Percentiles rank a stretch among this genome's conserved stretches.
phyloP scores from a whole-genome alignment of 176 grass and related monocot species.

The Juncus effusus region DNA sequence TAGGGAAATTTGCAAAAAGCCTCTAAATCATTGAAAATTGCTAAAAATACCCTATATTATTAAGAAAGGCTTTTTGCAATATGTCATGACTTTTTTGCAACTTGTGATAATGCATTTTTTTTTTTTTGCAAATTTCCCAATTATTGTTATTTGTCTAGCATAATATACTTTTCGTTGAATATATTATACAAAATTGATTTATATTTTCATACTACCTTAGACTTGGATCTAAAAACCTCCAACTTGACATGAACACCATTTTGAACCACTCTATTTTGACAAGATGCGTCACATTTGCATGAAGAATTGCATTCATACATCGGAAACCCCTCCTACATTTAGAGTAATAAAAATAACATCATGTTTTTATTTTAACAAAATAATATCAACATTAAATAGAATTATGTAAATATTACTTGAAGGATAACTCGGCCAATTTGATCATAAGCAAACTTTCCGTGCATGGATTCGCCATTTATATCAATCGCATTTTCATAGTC shows the following conservation, averaged over 20 bases:
- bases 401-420: slow-evolving; percentile 47
- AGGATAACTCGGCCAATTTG: slow-evolving; percentile 58
- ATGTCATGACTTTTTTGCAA: not conserved
- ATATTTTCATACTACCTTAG: slow-evolving; percentile 57
- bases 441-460: slow-evolving; percentile 76
- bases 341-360: slow-evolving; percentile 2
- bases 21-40: no score
- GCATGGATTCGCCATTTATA: slow-evolving; percentile 51
- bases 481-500: slow-evolving; percentile 53
- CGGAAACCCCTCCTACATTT: slow-evolving; percentile 69
- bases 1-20: no score
- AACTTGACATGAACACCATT: slow-evolving; percentile 74
- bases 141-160: slow-evolving; percentile 3
- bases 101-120: not conserved
- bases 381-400: not conserved
- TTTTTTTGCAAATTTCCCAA: no score
- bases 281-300: slow-evolving; percentile 62
- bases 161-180: not conserved
- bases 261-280: slow-evolving; percentile 93
- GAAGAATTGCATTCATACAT: slow-evolving; percentile 85
- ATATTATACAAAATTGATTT: slow-evolving; percentile 13
- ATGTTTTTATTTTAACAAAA: slow-evolving; percentile 1
- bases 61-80: no score
- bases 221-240: slow-evolving; percentile 84
- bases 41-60: no score